Conservation (phyloP, 768 basidiomycete genomes). For the Suillus alpinus region DNA sequence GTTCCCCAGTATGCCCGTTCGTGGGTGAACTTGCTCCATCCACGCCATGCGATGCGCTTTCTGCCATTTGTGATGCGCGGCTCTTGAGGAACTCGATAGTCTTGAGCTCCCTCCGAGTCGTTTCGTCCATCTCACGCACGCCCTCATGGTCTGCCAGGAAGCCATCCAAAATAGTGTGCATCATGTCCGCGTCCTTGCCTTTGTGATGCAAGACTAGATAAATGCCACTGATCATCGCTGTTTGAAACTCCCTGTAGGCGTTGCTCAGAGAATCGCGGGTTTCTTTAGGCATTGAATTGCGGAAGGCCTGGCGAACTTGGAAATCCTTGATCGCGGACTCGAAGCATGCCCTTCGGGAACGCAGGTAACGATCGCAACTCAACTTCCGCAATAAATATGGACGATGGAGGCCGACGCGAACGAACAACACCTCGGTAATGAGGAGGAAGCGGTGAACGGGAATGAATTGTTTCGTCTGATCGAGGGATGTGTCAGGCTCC, state of each 20-base stretch:
- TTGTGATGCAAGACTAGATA: constrained; percentile 79
- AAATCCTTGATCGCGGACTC: constrained; percentile 89
- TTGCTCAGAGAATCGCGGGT: constrained; percentile 71
- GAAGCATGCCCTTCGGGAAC: constrained; percentile 84
- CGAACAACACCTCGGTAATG: constrained; percentile 85
- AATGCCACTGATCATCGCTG: constrained; percentile 86
- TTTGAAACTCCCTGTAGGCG: constrained; percentile 84
- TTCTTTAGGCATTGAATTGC: constrained; percentile 58
- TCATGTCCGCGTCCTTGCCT: constrained; percentile 62
- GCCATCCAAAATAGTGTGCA: constrained; percentile 77
- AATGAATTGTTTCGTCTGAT: constrained; percentile 61
- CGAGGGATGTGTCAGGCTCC: constrained; percentile 74
- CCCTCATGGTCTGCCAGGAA: constrained; percentile 62
- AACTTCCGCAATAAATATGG: constrained; percentile 81
- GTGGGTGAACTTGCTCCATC: constrained; percentile 8
- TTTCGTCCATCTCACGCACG: constrained; percentile 71
- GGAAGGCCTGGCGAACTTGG: constrained; percentile 69
- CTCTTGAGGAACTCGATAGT: constrained; percentile 80
- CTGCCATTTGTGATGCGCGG: constrained; percentile 56
- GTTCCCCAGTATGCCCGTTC: constrained; percentile 39
- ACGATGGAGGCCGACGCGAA: constrained; percentile 79
- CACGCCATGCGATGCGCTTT: constrained; percentile 22
- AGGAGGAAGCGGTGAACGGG: constrained; percentile 86
- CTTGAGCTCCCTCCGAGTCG: constrained; percentile 76
- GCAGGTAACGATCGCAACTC: constrained; percentile 74